phyloP scores from a whole-genome alignment of 1,139 yeast species.

The Candida sp. region DNA sequence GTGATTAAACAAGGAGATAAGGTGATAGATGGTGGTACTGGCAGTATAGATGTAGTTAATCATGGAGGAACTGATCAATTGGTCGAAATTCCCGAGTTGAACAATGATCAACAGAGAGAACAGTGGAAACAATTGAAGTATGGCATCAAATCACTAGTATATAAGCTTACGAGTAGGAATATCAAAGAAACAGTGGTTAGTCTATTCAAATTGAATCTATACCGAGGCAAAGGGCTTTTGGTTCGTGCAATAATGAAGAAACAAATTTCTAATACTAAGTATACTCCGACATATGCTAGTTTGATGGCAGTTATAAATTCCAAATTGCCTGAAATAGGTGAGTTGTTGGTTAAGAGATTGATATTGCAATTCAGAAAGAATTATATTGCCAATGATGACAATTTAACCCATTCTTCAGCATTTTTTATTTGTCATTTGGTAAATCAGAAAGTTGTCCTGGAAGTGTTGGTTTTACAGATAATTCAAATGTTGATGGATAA shows the following conservation, averaged over 20 bases:
- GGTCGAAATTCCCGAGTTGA: background rate
- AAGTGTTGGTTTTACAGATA: slow-evolving; percentile 61
- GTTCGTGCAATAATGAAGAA: slow-evolving; percentile 56
- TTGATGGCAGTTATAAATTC: slow-evolving; percentile 61
- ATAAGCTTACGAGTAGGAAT: slow-evolving; percentile 43
- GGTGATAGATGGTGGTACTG: no score
- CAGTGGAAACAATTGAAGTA: slow-evolving; percentile 55
- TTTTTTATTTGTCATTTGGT: slow-evolving; percentile 60
- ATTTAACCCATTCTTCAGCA: slow-evolving; percentile 37
- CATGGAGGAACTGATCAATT: background rate
- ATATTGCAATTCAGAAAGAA: slow-evolving; percentile 58
- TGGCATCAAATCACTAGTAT: slow-evolving; percentile 45
- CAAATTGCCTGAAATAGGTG: slow-evolving; percentile 70
- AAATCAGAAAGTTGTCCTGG: slow-evolving; percentile 65
- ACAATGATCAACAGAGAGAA: slow-evolving; percentile 31
- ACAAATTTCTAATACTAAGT: slow-evolving; percentile 35
- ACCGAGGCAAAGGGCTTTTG: slow-evolving; percentile 60
- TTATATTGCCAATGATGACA: slow-evolving; percentile 47
- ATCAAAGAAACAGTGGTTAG: slow-evolving; percentile 45
- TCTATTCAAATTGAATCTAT: slow-evolving; percentile 51
- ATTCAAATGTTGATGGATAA: slow-evolving; percentile 53
- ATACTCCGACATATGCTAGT: slow-evolving; percentile 54
- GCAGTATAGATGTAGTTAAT: no score
- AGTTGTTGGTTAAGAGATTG: slow-evolving; percentile 50
- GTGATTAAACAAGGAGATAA: background rate